Evolutionary conservation across 1,139 yeast species (phyloP), one percentile per base, ranked within the genome.

Genomic region (Saccharomycopsis crataegensis): DNA sequence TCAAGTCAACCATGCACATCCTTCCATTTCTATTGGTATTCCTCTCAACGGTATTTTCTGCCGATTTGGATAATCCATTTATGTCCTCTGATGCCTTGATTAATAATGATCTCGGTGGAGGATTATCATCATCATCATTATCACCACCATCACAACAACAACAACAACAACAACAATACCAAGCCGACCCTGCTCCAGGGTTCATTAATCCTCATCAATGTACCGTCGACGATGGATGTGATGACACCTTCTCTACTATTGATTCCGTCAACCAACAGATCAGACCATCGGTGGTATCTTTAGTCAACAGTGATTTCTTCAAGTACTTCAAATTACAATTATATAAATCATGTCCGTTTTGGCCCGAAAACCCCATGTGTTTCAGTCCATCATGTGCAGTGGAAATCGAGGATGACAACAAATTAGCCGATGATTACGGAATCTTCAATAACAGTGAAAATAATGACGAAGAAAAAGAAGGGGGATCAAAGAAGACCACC

Each of bases 361-460:
- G 94, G 86, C 80, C 82, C 56, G 85, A 78, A 62, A 86, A 83
- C 33, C 77, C 75, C 1, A 82, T 90, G 66, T 94, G 99, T 67
- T 91, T 95, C 61, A 90, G 94, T 64, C 79, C 90, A 60, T 88
- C 91, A 52, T 94, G 99, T 70, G 96, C 97, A 2, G 95, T 94
- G 37, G 97, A 93, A 67, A 78, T 86, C 31, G 67, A 77, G 46
- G 78, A 78, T 57, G 79, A 79, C 63, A 78, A 68, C 52, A 57
- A 54, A 17, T 17, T 9, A 11, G 38, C n/a, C 4, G 36, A 43
- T 8, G 40, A 33, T 45, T 28, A 45, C 16, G 36, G 16, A 9
- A 9, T 28, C 11, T n/a, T 16, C 33, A 12, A 11, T 22, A 3
- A 14, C 7, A 8, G 16, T 5, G 9, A 17, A 3, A 22, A 14